A percentile compares a stretch with the other conserved stretches of the same genome.
These are phyloP conservation scores for Rhizophagus sp. DNA, from an alignment of 192 early-diverging fungal genomes.

Conservation along the genomic window DNA sequence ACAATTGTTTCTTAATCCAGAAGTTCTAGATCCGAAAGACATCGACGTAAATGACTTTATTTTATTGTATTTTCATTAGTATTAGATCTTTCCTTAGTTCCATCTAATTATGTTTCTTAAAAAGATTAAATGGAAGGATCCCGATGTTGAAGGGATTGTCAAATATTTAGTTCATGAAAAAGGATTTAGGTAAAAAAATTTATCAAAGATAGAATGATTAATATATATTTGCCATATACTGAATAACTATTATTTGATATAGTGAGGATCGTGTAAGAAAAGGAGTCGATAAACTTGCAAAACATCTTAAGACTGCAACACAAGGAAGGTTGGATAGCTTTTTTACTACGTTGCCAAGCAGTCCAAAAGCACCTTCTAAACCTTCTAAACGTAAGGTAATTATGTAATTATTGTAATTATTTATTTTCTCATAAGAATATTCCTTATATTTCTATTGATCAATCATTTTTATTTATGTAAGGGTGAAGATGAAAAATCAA, in stretches of 20 bases:
- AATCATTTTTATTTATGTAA: background rate
- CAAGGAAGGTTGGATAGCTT: constrained; percentile 94
- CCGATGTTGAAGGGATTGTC: constrained; percentile 81
- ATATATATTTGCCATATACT: no score
- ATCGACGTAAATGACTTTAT: constrained; percentile 59
- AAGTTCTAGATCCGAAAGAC: constrained; percentile 66
- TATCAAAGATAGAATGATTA: background rate
- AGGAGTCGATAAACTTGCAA: constrained; percentile 76
- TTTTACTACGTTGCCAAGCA: constrained; percentile 64
- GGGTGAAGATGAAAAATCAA: background rate
- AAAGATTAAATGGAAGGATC: constrained; percentile 71
- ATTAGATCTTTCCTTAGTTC: constrained; percentile 12
- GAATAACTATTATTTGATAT: constrained; percentile 7
- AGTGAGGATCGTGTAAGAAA: constrained; percentile 87
- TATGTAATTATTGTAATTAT: background rate
- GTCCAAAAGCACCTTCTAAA: constrained; percentile 2
- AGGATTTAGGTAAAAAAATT: constrained; percentile 74
- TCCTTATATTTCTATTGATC: no score
- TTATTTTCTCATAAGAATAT: background rate
- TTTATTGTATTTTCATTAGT: background rate
- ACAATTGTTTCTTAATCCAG: constrained; percentile 80
- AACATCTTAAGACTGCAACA: constrained; percentile 72
- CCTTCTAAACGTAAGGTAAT: constrained; percentile 44
- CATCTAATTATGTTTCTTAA: background rate
- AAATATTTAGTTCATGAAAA: constrained; percentile 92